A percentile compares a stretch with the other conserved stretches of the same genome.
Evolutionary conservation across 306 rosid species (phyloP).

Genomic region (Lathyrus oleraceus): DNA sequence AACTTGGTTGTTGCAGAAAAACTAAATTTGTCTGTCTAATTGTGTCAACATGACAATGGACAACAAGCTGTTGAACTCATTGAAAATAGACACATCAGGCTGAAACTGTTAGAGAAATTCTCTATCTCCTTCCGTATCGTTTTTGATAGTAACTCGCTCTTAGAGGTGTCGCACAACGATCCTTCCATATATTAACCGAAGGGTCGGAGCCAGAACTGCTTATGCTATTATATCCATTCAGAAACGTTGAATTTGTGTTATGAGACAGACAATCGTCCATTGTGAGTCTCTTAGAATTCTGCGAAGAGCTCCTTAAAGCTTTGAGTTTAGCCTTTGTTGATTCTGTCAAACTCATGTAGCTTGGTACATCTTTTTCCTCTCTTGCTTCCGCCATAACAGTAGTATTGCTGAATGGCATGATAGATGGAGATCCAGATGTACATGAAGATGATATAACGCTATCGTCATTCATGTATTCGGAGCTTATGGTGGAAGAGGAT

Average conservation of each 20-base stretch:
- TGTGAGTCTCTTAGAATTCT: constrained; percentile 38
- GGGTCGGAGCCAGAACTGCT: constrained; percentile 56
- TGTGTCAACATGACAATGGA: constrained; percentile 28
- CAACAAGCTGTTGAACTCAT: constrained; percentile 66
- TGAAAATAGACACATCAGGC: constrained; percentile 34
- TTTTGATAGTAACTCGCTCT: constrained; percentile 48
- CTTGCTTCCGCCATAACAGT: constrained; percentile 37
- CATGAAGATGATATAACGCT: constrained; percentile 57
- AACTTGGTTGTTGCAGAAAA: background rate
- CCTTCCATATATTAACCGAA: constrained; percentile 57
- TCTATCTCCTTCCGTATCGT: constrained; percentile 29
- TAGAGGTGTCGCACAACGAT: constrained; percentile 51
- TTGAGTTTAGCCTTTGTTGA: constrained; percentile 71
- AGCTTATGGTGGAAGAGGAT: constrained; percentile 66
- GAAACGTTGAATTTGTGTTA: constrained; percentile 39
- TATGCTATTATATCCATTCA: constrained; percentile 50
- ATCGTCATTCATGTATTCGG: constrained; percentile 61
- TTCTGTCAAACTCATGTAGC: constrained; percentile 71
- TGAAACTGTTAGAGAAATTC: constrained; percentile 11
- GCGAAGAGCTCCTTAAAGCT: constrained; percentile 44
- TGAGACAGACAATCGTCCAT: constrained; percentile 49
- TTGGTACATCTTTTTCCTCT: constrained; percentile 51
- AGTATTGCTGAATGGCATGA: constrained; percentile 37
- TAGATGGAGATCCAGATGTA: constrained; percentile 50
- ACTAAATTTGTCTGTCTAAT: constrained; percentile 2